Evolutionary conservation across 1,284 basidiomycete genomes (phyloP).

Genomic region (Takashimella tepidaria): DNA sequence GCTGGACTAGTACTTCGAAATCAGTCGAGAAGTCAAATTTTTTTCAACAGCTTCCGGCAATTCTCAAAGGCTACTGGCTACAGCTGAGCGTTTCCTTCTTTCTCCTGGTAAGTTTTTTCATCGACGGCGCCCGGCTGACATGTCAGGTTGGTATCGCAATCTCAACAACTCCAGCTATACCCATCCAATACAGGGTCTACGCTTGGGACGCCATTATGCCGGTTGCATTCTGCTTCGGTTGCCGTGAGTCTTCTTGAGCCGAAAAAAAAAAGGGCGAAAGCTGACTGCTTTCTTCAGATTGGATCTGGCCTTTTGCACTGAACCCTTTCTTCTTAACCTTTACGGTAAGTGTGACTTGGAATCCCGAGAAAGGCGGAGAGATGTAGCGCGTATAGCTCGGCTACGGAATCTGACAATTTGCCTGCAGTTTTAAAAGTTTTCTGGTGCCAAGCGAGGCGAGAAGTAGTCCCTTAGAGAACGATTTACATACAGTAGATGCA

Average conservation of each 20-base stretch:
- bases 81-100: conserved; percentile 55
- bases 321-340: conserved; percentile 9
- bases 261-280: background rate
- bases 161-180: conserved; percentile 3
- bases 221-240: conserved; percentile 5
- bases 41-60: conserved; percentile 75
- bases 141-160: conserved; percentile 7
- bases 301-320: conserved; percentile 11
- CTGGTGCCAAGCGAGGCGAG: too few relatives aligned
- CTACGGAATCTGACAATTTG: too few relatives aligned
- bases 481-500: too few relatives aligned
- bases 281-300: background rate
- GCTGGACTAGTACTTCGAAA: conserved; percentile 16
- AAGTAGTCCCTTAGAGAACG: too few relatives aligned
- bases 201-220: conserved; percentile 7
- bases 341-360: conserved; percentile 8
- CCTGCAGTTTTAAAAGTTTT: too few relatives aligned
- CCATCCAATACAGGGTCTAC: conserved; percentile 3
- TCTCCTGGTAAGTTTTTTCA: conserved; percentile 42
- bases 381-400: too few relatives aligned
- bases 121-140: too few relatives aligned
- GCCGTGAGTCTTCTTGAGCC: background rate
- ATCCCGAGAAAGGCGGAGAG: too few relatives aligned
- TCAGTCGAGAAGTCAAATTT: conserved; percentile 71
- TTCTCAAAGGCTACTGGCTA: conserved; percentile 63